Conservation (phyloP, 2,329 filamentous ascomycete species). For the Aspergillus melleus region DNA sequence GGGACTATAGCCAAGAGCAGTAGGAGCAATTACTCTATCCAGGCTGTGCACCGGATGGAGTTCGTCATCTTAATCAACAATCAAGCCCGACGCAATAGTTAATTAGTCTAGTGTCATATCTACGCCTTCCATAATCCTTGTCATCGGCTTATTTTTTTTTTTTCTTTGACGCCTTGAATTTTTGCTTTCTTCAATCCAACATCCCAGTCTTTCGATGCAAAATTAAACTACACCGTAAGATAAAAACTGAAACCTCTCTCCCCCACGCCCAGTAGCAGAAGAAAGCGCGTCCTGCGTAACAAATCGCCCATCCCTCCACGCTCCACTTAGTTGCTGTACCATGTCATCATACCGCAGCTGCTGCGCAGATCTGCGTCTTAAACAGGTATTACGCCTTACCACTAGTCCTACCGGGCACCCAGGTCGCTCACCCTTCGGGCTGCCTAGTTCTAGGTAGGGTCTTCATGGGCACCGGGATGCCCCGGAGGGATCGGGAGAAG, state of each 20-base stretch:
- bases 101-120: background rate
- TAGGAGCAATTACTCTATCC: background rate
- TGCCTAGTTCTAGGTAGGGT: background rate
- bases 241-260: too few relatives aligned
- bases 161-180: background rate
- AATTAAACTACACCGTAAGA: background rate
- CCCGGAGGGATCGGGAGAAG: too few relatives aligned
- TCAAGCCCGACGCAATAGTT: background rate
- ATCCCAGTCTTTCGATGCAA: background rate
- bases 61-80: background rate
- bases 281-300: too few relatives aligned
- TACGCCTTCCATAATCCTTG: background rate
- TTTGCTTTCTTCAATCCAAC: background rate
- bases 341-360: constrained; percentile 1
- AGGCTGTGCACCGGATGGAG: background rate
- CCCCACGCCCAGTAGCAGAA: background rate
- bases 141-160: background rate
- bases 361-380: constrained; percentile 3
- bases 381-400: background rate
- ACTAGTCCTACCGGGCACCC: background rate
- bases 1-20: background rate
- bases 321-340: constrained; percentile 10
- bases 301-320: background rate
- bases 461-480: too few relatives aligned
- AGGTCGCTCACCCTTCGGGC: too few relatives aligned